These are phyloP conservation scores for Aspergillus hancockii DNA, from an alignment of 495 filamentous ascomycete species.

Conservation along the genomic window DNA sequence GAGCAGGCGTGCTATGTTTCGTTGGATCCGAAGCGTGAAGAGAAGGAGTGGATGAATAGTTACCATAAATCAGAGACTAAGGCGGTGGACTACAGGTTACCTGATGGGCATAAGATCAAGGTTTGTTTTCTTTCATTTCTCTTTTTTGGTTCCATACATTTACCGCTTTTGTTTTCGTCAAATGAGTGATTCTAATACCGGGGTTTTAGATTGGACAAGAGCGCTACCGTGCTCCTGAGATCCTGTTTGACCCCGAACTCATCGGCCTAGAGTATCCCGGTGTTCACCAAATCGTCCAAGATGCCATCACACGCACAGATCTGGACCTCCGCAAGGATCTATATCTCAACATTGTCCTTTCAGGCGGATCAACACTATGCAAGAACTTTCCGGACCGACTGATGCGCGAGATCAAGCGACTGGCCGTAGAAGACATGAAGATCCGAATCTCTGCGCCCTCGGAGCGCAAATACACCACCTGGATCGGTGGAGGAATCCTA, in stretches of 20 bases:
- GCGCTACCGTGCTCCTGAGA: conserved; percentile 93
- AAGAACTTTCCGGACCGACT: conserved; percentile 95
- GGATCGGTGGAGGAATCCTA: conserved; percentile 98
- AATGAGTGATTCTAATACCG: neutral
- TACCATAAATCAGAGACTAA: conserved; percentile 61
- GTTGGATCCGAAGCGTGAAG: conserved; percentile 85
- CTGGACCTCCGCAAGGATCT: conserved; percentile 92
- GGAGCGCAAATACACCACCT: conserved; percentile 96
- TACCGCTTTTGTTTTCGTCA: neutral
- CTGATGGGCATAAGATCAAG: conserved; percentile 91
- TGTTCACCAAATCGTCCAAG: conserved; percentile 95
- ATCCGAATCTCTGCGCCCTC: conserved; percentile 98
- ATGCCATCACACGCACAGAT: conserved; percentile 95
- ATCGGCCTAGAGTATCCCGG: conserved; percentile 97
- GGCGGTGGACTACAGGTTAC: conserved; percentile 81
- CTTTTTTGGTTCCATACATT: neutral
- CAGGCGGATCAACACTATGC: conserved; percentile 87
- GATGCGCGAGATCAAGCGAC: conserved; percentile 84
- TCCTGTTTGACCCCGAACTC: conserved; percentile 95
- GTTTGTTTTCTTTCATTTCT: conserved; percentile 44
- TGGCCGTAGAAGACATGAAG: conserved; percentile 97
- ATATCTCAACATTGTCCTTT: conserved; percentile 95
- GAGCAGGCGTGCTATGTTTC: conserved; percentile 92
- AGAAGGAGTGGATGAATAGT: conserved; percentile 84
- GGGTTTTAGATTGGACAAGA: conserved; percentile 72